phyloP scores from a whole-genome alignment of 805 yeast genomes.

The Brettanomyces sp. region DNA sequence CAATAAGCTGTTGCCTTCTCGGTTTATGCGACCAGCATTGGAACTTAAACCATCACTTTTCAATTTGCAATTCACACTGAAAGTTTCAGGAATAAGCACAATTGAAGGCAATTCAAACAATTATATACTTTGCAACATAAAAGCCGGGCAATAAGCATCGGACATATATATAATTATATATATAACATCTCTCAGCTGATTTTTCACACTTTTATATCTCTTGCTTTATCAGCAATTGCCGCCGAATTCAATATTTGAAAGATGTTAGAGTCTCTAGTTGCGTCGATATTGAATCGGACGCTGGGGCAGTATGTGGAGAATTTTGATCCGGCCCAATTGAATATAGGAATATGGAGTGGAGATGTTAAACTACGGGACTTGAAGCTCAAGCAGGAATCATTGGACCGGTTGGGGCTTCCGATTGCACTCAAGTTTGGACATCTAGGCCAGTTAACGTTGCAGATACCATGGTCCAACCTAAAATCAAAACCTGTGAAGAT shows the following conservation, averaged over 20 bases:
- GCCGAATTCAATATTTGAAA: neutral
- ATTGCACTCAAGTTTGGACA: slow-evolving; percentile 83
- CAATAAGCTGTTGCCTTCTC: too few relatives aligned
- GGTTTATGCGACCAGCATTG: too few relatives aligned
- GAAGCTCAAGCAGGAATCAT: slow-evolving; percentile 75
- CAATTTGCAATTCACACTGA: too few relatives aligned
- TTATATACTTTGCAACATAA: too few relatives aligned
- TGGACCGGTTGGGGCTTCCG: slow-evolving; percentile 81
- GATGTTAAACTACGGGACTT: slow-evolving; percentile 81
- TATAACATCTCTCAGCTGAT: too few relatives aligned
- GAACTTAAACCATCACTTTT: too few relatives aligned
- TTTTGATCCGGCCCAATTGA: slow-evolving; percentile 89
- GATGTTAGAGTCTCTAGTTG: slow-evolving; percentile 63
- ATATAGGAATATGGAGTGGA: slow-evolving; percentile 96
- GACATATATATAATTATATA: too few relatives aligned
- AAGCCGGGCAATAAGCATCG: too few relatives aligned
- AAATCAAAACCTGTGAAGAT: slow-evolving; percentile 89
- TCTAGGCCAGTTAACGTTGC: slow-evolving; percentile 78
- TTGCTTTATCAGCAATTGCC: too few relatives aligned
- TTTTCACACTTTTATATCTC: too few relatives aligned
- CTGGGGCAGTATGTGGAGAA: slow-evolving; percentile 79
- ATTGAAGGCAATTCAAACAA: too few relatives aligned
- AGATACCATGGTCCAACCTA: slow-evolving; percentile 94
- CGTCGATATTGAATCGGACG: slow-evolving; percentile 50
- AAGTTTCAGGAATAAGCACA: too few relatives aligned